Base-by-base conservation (phyloP, 345 rosid genomes). In the Microthlaspi erraticum region DNA sequence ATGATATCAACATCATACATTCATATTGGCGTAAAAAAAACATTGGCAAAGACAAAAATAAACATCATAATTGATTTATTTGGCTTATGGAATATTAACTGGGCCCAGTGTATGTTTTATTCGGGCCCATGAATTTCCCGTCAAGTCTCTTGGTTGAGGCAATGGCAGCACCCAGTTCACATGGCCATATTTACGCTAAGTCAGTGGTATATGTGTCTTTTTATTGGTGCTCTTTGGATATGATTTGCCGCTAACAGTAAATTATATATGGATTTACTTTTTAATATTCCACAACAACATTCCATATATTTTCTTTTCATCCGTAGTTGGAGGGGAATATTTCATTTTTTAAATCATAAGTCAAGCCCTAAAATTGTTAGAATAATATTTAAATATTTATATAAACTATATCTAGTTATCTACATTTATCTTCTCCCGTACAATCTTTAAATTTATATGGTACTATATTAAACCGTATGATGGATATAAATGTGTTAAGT, bases 201-300 rank as follows among this genome's bases (percentile, higher is more conserved):
- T 1, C 72, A 68, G 58, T 69, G 65, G 64, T 53, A 53, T 41
- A 16, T 60, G 0, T 74, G 56, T 68, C 73, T 17, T 75, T 43
- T 36, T 1, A 7, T 0, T 26, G 23, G 16, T 62, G 14, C 42
- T 61, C 17, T 68, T 31, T 68, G 50, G 60, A 75, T 75, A 68
- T 44, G 64, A 62, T 68, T 75, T 54, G 45, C 32, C 8, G 18
- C 13, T 60, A 53, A 75, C 79, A 68, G 73, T 74, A 74, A 43
- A 33, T 57, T 48, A 59, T 20, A 44, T 41, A 36, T 50, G 31
- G 37, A 60, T 58, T 66, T 56, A 56, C 52, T 66, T 66, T 50
- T 49, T 31, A 14, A 66, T 74, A 66, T 66, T 59, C 68, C 55
- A 58, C 20, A 32, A 39, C 59, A 55, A 48, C 8, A 74, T 26